Percentiles rank a stretch among this genome's conserved stretches.
Evolutionary conservation across 805 yeast genomes (phyloP).

Genomic region (Dipodascus geniculatus): DNA sequence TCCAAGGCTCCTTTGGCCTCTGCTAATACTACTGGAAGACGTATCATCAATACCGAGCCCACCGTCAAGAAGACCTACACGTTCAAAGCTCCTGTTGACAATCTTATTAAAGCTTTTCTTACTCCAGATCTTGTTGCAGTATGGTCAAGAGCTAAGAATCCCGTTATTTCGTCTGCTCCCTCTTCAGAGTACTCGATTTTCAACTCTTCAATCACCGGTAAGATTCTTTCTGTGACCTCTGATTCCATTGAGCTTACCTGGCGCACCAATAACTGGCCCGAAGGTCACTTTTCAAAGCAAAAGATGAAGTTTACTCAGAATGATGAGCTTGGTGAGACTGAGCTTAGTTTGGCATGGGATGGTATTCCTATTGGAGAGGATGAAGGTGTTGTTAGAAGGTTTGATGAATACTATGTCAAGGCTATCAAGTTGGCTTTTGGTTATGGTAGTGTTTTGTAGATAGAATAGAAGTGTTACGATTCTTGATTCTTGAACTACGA

Average conservation of each 20-base stretch:
- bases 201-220: conserved; percentile 79
- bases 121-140: conserved; percentile 73
- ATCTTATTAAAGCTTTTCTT: conserved; percentile 63
- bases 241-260: conserved; percentile 61
- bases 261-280: conserved; percentile 84
- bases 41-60: conserved; percentile 66
- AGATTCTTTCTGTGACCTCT: conserved; percentile 45
- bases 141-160: conserved; percentile 68
- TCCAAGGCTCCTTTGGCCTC: conserved; percentile 6
- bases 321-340: conserved; percentile 58
- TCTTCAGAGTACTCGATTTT: conserved; percentile 59
- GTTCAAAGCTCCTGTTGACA: conserved; percentile 83
- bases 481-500: too few species aligned
- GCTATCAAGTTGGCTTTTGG: conserved; percentile 90
- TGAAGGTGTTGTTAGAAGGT: conserved; percentile 70
- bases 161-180: conserved; percentile 45
- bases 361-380: conserved; percentile 97
- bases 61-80: conserved; percentile 15
- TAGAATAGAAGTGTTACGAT: too few species aligned
- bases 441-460: conserved; percentile 69
- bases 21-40: conserved; percentile 37
- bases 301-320: conserved; percentile 62
- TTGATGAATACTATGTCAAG: conserved; percentile 79
- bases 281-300: conserved; percentile 66
- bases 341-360: conserved; percentile 60